phyloP scores from a whole-genome alignment of 306 rosid species.

The Trifolium pratense region DNA sequence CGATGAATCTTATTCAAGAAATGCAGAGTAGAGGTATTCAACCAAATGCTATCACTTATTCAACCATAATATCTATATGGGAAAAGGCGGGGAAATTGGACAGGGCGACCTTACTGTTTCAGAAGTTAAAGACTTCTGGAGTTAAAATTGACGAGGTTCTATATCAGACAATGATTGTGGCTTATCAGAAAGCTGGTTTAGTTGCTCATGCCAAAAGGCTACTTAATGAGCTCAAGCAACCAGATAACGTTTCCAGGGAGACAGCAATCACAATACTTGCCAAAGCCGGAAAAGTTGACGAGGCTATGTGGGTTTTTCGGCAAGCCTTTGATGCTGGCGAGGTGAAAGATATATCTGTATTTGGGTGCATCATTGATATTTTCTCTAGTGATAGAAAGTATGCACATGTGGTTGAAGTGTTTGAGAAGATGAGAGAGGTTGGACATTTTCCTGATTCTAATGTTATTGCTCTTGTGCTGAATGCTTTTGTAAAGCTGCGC shows the following conservation, averaged over 20 bases:
- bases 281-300: slow-evolving; percentile 85
- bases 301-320: slow-evolving; percentile 95
- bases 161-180: slow-evolving; percentile 93
- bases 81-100: slow-evolving; percentile 90
- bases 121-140: slow-evolving; percentile 83
- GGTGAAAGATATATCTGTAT: slow-evolving; percentile 77
- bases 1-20: slow-evolving; percentile 85
- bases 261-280: slow-evolving; percentile 82
- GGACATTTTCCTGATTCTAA: slow-evolving; percentile 86
- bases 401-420: slow-evolving; percentile 72
- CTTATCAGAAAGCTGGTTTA: slow-evolving; percentile 85
- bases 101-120: slow-evolving; percentile 84
- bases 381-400: slow-evolving; percentile 75
- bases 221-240: slow-evolving; percentile 78
- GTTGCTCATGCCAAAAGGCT: slow-evolving; percentile 93
- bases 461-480: slow-evolving; percentile 82
- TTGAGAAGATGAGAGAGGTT: slow-evolving; percentile 80
- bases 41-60: slow-evolving; percentile 89
- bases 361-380: slow-evolving; percentile 75
- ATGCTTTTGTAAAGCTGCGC: slow-evolving; percentile 84
- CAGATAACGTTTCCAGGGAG: slow-evolving; percentile 77
- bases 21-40: slow-evolving; percentile 84
- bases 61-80: slow-evolving; percentile 92
- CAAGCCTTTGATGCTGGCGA: slow-evolving; percentile 82
- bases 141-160: slow-evolving; percentile 86